Evolutionary conservation across 2,329 filamentous ascomycete genomes (phyloP), one percentile per base, ranked within the genome.

Genomic region (Verticillium isaacii): DNA sequence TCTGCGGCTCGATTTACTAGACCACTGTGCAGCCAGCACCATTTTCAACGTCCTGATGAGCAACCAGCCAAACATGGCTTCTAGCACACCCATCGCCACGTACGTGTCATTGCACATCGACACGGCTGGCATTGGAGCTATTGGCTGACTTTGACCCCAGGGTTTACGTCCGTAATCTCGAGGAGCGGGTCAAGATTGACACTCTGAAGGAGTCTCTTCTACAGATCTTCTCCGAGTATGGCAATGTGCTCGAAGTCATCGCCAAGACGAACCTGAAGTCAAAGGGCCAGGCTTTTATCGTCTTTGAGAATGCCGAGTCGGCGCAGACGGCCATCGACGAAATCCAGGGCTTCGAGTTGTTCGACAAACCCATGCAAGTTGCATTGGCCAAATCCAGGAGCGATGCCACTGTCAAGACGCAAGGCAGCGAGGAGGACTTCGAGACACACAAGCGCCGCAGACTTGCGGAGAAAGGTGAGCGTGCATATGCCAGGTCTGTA

Each of bases 221-320:
- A 25, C 87, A 89, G 65, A 83, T 98, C 70, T 98, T 98, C 78
- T 88, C 88, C 65, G 91, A 96, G 75, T 97, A 95, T 76, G 95
- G 95, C 66, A 88, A 82, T 62, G 86, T 97, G 64, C 78, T 96
- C 68, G 93, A 97, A 65, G 86, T 97, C 59, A 85, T 96, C 63
- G 91, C 91, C 55, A 96, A 96, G 80, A 92, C 86, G 66, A 97
- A 96, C 74, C 77, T 98, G 34, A 93, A 91, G 74, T 91, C 92
- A 54, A 97, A 96, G 74, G 95, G 95, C 14, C 95, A 99, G 77
- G 95, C 95, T 0, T 99, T 99, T 73, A 79, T 99, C 58, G 93
- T 98, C 56, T 98, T 93, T 73, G 92, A 96, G 69, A 85, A 82
- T 64, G 80, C 89, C n/a, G 90, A 93, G 61, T 86, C 88, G n/a